Conservation (phyloP, 192 early-diverging fungal species). For the Powellomyces hirtus region DNA sequence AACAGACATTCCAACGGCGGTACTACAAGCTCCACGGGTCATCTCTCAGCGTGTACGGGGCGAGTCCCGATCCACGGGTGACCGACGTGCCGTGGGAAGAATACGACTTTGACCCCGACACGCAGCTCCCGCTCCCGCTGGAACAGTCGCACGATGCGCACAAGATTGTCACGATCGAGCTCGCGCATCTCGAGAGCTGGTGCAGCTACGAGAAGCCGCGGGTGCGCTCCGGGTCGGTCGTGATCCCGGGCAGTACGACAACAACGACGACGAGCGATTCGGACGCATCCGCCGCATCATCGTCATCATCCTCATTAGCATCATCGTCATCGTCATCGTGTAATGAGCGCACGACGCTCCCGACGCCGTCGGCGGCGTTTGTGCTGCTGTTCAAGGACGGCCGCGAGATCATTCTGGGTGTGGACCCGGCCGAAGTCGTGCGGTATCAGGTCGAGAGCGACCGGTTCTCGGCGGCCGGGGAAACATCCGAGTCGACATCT, state of each 20-base stretch:
- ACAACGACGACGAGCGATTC: background rate
- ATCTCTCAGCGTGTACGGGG: background rate
- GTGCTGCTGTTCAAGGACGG: slow-evolving; percentile 17
- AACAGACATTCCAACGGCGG: background rate
- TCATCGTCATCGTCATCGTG: too few species aligned
- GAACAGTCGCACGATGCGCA: slow-evolving; percentile 6
- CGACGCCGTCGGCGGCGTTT: slow-evolving; percentile 6
- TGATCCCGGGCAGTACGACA: background rate
- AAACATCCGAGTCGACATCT: background rate
- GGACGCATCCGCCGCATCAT: background rate
- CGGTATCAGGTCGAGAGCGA: slow-evolving; percentile 10
- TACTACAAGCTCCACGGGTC: slow-evolving; percentile 11
- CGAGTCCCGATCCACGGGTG: slow-evolving; percentile 1
- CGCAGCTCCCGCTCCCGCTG: slow-evolving; percentile 1
- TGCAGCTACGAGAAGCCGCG: slow-evolving; percentile 5
- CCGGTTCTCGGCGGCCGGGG: background rate
- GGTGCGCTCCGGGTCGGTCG: background rate
- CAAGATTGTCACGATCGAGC: slow-evolving; percentile 3
- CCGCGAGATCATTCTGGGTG: slow-evolving; percentile 12
- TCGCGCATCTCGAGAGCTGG: slow-evolving; percentile 11
- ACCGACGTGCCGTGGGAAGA: slow-evolving; percentile 13
- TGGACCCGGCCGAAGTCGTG: slow-evolving; percentile 9
- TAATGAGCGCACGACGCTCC: background rate
- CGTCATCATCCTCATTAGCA: background rate
- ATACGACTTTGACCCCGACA: slow-evolving; percentile 7